Evolutionary conservation across 2,329 filamentous ascomycete species (phyloP).

Genomic region (Sporothrix dimorphospora): DNA sequence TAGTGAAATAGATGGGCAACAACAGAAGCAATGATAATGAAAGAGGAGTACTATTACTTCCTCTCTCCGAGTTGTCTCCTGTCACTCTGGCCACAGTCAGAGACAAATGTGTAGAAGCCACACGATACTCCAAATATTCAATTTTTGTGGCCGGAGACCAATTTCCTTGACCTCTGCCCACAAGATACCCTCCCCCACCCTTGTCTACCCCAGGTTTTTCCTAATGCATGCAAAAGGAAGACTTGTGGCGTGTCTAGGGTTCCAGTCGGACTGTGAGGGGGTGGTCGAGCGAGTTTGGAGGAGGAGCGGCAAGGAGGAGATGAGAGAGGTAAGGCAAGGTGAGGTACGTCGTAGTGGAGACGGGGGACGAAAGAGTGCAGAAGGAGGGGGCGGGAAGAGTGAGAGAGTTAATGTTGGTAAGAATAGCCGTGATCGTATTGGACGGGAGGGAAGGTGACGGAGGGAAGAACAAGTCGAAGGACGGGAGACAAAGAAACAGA

Average conservation of each 20-base stretch:
- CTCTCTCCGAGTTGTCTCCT: not conserved
- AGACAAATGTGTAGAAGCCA: not conserved
- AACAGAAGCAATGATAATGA: not conserved
- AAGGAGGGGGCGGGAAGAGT: not conserved
- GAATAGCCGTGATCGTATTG: conserved; percentile 11
- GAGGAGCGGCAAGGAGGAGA: not conserved
- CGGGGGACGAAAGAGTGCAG: not conserved
- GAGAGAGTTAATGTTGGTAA: not conserved
- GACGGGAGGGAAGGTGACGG: not conserved
- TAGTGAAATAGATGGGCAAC: not conserved
- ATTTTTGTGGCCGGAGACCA: conserved; percentile 8
- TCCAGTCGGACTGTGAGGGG: conserved; percentile 15
- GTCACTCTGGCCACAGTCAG: not conserved
- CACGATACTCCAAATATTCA: not conserved
- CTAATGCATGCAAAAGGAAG: conserved; percentile 13
- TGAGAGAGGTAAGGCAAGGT: not conserved
- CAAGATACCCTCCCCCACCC: conserved; percentile 19
- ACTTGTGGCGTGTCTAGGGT: conserved; percentile 13
- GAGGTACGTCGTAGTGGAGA: not conserved
- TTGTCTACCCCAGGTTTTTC: conserved; percentile 18
- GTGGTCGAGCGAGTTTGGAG: not conserved
- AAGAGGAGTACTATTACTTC: not conserved
- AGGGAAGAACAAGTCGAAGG: not conserved
- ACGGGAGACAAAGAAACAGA: conserved; percentile 36
- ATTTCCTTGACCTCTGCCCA: conserved; percentile 11